These are phyloP conservation scores for Venustampulla echinocandica DNA, from an alignment of 495 filamentous ascomycete genomes.

Conservation along the genomic window DNA sequence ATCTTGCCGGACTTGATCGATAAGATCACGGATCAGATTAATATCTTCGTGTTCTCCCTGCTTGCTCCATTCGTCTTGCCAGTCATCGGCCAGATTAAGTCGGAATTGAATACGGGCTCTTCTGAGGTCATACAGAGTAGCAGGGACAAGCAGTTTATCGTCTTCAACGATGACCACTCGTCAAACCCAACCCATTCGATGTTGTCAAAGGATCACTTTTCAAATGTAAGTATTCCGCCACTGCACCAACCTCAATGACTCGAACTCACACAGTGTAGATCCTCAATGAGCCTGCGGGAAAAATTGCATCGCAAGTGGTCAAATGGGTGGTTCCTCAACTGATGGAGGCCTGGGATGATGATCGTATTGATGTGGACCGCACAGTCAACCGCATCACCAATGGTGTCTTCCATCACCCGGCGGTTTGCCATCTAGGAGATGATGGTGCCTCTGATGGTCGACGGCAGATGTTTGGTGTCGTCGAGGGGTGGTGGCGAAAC, in stretches of 20 bases:
- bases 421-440: conserved; percentile 56
- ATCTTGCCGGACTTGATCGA: conserved; percentile 71
- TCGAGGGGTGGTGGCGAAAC: conserved; percentile 71
- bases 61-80: conserved; percentile 80
- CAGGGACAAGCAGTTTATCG: conserved; percentile 69
- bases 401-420: conserved; percentile 83
- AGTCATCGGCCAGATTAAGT: conserved; percentile 75
- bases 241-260: neutral
- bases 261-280: conserved; percentile 35
- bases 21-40: conserved; percentile 69
- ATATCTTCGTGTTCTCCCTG: conserved; percentile 76
- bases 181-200: conserved; percentile 87
- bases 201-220: conserved; percentile 93
- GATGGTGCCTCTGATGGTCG: conserved; percentile 70
- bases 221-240: conserved; percentile 38
- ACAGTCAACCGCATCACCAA: conserved; percentile 65
- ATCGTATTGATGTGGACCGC: conserved; percentile 54
- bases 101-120: conserved; percentile 75
- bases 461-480: conserved; percentile 63
- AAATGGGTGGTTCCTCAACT: conserved; percentile 79
- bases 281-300: conserved; percentile 82
- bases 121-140: conserved; percentile 75
- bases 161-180: conserved; percentile 68
- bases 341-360: conserved; percentile 79
- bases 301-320: conserved; percentile 65